A percentile compares a stretch with the other conserved stretches of the same genome.
Evolutionary conservation across 306 rosid species (phyloP).

Genomic region (Glycine soja): DNA sequence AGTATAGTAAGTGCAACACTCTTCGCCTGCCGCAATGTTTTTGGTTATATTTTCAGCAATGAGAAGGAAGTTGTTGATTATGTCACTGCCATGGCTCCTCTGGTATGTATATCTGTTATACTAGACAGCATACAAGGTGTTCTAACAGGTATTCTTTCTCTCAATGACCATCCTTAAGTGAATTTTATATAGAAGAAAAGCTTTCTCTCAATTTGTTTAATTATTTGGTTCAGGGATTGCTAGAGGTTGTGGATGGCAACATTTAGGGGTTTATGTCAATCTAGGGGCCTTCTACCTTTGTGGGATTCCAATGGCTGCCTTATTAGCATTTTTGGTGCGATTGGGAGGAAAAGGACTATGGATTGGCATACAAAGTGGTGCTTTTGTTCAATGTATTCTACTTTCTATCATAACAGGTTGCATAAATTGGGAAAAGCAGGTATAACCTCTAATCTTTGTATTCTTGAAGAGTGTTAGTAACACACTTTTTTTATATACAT

Average conservation of each 20-base stretch:
- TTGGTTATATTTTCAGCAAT: slow-evolving; percentile 63
- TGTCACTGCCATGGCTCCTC: slow-evolving; percentile 73
- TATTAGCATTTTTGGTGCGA: neutral
- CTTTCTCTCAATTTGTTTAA: neutral
- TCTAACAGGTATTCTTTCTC: slow-evolving; percentile 55
- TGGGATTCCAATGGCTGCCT: slow-evolving; percentile 1
- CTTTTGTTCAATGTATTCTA: slow-evolving; percentile 8
- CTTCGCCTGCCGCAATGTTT: slow-evolving; percentile 54
- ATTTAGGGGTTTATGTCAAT: slow-evolving; percentile 68
- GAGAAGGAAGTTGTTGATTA: slow-evolving; percentile 73
- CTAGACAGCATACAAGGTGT: slow-evolving; percentile 67
- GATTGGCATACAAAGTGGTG: slow-evolving; percentile 7
- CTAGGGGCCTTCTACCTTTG: slow-evolving; percentile 63
- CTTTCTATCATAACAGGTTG: slow-evolving; percentile 55
- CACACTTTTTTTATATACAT: too few relatives aligned
- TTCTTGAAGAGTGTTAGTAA: too few relatives aligned
- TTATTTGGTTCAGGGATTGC: slow-evolving; percentile 56
- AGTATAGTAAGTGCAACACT: slow-evolving; percentile 49
- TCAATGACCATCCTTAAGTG: neutral
- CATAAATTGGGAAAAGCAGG: slow-evolving; percentile 70
- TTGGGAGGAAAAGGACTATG: slow-evolving; percentile 4
- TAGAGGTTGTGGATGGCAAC: slow-evolving; percentile 85
- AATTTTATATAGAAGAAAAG: neutral
- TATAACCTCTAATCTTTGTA: neutral
- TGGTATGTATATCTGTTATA: slow-evolving; percentile 55